Conservation (phyloP, 2,329 filamentous ascomycete species). For the Alternaria sp. region DNA sequence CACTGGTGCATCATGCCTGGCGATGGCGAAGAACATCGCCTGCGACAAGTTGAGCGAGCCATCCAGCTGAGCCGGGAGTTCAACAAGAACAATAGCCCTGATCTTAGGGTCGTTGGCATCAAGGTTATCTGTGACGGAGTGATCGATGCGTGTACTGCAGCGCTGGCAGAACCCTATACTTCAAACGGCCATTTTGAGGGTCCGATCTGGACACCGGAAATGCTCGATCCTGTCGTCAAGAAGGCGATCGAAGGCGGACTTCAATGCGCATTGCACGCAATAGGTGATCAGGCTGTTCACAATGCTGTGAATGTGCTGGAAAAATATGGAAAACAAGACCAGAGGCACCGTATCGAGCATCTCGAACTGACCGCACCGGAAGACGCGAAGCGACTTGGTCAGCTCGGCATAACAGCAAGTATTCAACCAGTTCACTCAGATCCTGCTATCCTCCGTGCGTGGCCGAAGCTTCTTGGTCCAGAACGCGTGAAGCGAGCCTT, state of each 20-base stretch:
- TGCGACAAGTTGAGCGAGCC: constrained; percentile 60
- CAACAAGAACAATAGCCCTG: constrained; percentile 53
- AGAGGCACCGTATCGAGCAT: constrained; percentile 69
- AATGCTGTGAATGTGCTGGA: constrained; percentile 65
- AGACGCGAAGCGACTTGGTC: constrained; percentile 64
- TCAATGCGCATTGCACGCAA: constrained; percentile 70
- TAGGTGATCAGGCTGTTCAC: constrained; percentile 65
- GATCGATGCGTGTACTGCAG: constrained; percentile 69
- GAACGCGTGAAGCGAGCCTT: constrained; percentile 65
- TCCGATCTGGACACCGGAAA: constrained; percentile 61
- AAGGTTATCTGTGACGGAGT: constrained; percentile 71
- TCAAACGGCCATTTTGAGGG: constrained; percentile 54
- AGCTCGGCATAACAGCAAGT: constrained; percentile 75
- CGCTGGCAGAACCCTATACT: constrained; percentile 64
- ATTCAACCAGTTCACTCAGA: constrained; percentile 95
- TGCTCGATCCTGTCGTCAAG: constrained; percentile 61
- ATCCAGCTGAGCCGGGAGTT: constrained; percentile 56
- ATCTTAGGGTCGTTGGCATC: constrained; percentile 64
- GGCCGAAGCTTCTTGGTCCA: constrained; percentile 63
- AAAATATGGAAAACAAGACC: constrained; percentile 49
- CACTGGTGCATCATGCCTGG: constrained; percentile 63
- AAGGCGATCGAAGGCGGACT: constrained; percentile 61
- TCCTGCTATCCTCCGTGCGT: constrained; percentile 67
- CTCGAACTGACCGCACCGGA: constrained; percentile 63
- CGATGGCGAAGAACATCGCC: constrained; percentile 52